A percentile compares a stretch with the other conserved stretches of the same genome.
Evolutionary conservation across 768 basidiomycete genomes (phyloP).

Genomic region (Boletus rex-veris): DNA sequence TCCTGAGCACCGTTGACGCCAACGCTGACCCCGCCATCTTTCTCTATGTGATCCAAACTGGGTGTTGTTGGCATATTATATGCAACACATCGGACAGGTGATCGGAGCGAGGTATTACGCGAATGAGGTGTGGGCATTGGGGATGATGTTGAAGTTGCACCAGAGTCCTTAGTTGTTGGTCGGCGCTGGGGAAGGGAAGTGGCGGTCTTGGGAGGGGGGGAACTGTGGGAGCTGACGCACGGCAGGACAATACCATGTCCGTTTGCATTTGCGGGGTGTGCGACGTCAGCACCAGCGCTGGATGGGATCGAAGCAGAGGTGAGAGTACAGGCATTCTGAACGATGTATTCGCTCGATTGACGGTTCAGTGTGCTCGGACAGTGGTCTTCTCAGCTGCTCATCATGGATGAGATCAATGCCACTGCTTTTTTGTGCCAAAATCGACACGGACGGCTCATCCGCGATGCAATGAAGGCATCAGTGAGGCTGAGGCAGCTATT

Average conservation of each 20-base stretch:
- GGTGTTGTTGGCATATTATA: constrained; percentile 62
- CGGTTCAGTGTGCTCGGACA: constrained; percentile 29
- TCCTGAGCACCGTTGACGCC: constrained; percentile 37
- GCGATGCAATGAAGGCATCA: no score
- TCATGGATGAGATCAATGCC: no score
- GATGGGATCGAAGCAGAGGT: constrained; percentile 34
- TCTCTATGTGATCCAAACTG: constrained; percentile 57
- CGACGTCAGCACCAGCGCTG: no score
- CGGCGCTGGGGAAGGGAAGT: no score
- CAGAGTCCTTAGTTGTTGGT: constrained; percentile 12
- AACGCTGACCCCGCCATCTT: constrained; percentile 36
- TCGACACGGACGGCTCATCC: no score
- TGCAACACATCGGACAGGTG: constrained; percentile 55
- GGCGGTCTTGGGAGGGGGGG: constrained; percentile 5
- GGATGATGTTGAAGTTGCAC: constrained; percentile 46
- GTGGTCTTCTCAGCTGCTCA: constrained; percentile 13
- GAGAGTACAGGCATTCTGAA: constrained; percentile 29
- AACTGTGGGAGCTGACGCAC: no score
- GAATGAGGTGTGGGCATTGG: constrained; percentile 45
- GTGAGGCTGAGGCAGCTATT: no score
- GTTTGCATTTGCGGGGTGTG: no score
- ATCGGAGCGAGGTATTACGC: constrained; percentile 60
- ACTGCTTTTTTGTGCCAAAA: no score
- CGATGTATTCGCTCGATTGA: constrained; percentile 33
- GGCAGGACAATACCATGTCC: no score